Base-by-base conservation (phyloP, 179 eudicot genomes). In the Corrigiola litoralis region DNA sequence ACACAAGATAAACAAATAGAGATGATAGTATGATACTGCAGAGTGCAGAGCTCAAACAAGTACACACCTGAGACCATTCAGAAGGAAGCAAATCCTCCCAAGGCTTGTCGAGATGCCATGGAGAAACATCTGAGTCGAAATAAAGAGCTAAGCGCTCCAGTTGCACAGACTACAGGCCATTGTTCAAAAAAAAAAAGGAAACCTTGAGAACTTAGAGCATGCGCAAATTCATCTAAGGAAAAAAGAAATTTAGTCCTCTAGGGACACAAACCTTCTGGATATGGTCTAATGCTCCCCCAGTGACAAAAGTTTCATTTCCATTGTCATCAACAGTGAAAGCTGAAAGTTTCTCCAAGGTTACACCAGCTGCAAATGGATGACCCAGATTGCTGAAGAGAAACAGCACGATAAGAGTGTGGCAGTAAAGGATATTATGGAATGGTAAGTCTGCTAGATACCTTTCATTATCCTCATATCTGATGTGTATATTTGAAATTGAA, bases 381-480 rank as follows among this genome's bases (percentile, higher is more conserved):
- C 87, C 95, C 47, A 77, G 84, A 76, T 90, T 88, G 86, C 99
- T 95, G 77, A 60, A 80, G 66, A 77, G 71, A 48, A 58, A 65
- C 40, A 63, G 64, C 57, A 67, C 48, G 17, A 49, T 73, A 51
- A 77, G 67, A 48, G n/a, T 45, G 67, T 27, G 40, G n/a, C 42
- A 55, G 40, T 28, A 47, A 67, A 38, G 1, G n/a, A 45, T 61
- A 0, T 21, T 47, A 18, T 44, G 16, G 42, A 55, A 33, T 21
- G 42, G 28, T 61, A 67, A 45, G 58, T 63, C 28, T 24, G 44
- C 59, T 6, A 61, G 32, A 44, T 77, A 95, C 99, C 99, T 95
- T 84, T 95, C 99, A 72, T 68, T 61, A 81, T 95, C 97, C 80
- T 91, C 99, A 65, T 95, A 95, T 91, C 99, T 85, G 80, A 95